Evolutionary conservation across 1,284 basidiomycete species (phyloP), one percentile per base, ranked within the genome.

Genomic region (Microstroma glucosiphilum): DNA sequence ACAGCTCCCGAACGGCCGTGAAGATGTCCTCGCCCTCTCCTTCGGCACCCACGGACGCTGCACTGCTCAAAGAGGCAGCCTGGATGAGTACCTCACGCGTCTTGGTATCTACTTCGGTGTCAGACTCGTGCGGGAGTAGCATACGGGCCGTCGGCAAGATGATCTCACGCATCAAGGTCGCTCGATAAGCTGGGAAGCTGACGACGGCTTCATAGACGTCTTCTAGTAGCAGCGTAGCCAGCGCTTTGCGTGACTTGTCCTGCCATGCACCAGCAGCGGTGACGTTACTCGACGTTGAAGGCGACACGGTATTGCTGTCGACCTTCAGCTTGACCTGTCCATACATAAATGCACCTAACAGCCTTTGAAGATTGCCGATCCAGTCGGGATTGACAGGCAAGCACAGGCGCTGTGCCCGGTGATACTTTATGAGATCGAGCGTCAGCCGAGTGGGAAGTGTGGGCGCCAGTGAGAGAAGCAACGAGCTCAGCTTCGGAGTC

Each of bases 161-260:
- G 40, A 79, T 56, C 15, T 71, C 66, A 17, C 65, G 65, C 62
- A 77, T 66, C 57, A 79, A 65, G 11, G 64, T 60, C 42, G 71
- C 60, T 30, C 75, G 68, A 57, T 73, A 64, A n/a, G 58, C 51
- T 0, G 71, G 71, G 26, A 77, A 58, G 57, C 77, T 73, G 56
- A 74, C 69, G 7, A 79, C 73, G 2, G 68, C 66, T 37, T 70
- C 66, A 63, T 76, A 79, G 46, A 73, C 74, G 49, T 76, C 65
- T 23, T 71, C 68, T 30, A 77, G 74, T 25, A 76, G 53, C n/a
- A 79, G 68, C 23, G 63, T 59, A 6, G 69, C 69, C 2, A 75
- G 65, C 21, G 70, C 63, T 26, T 60, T 57, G n/a, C 75, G 66
- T n/a, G 75, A 15, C 21, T 54, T 26, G 17, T 54, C 51, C 21